Conservation (phyloP, 2,329 filamentous ascomycete species). For the Aspergillus fumigatus region DNA sequence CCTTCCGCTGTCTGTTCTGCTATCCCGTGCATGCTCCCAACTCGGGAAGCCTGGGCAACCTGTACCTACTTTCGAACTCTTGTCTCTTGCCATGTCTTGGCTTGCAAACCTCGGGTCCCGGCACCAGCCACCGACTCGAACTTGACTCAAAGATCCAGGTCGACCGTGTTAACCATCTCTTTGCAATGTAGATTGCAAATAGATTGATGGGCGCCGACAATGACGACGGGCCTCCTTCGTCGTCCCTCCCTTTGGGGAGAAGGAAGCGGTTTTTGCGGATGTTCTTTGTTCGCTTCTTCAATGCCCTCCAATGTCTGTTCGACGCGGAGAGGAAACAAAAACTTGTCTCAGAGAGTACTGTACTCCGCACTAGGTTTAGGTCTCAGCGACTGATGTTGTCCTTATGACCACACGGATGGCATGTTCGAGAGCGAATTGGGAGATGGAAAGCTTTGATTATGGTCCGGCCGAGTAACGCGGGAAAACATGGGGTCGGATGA, state of each 20-base stretch:
- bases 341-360: conserved; percentile 86
- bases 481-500: conserved; percentile 6
- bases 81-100: conserved; percentile 11
- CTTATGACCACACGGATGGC: conserved; percentile 11
- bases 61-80: conserved; percentile 39
- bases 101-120: conserved; percentile 49
- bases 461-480: conserved; percentile 8
- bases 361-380: conserved; percentile 64
- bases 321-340: conserved; percentile 80
- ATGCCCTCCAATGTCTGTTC: conserved; percentile 56
- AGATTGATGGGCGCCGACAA: conserved; percentile 55
- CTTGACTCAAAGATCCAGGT: conserved; percentile 49
- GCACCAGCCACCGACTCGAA: conserved; percentile 49
- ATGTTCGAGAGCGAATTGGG: conserved; percentile 23
- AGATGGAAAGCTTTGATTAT: conserved; percentile 15
- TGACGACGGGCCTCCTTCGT: conserved; percentile 22
- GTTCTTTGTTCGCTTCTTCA: conserved; percentile 80
- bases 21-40: conserved; percentile 48
- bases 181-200: conserved; percentile 49
- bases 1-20: conserved; percentile 19
- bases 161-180: conserved; percentile 65
- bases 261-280: conserved; percentile 85
- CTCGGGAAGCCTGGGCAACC: conserved; percentile 34
- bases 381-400: conserved; percentile 9
- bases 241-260: conserved; percentile 37